Conservation (phyloP, 169 alveolate genomes). For the Cryptosporidium ryanae region DNA sequence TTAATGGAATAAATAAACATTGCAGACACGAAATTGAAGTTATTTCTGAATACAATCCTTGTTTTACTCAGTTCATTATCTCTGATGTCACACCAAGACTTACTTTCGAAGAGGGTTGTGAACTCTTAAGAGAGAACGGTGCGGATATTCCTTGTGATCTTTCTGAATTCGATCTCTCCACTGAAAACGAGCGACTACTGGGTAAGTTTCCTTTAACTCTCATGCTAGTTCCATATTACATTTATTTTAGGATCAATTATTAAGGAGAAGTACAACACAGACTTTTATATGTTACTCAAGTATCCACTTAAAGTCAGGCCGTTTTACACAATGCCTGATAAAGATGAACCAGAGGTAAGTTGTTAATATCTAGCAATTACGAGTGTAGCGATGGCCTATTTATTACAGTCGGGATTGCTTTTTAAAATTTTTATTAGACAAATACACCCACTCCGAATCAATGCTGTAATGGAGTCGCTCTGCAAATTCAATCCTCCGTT, state of each 20-base stretch:
- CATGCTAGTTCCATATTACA: not conserved
- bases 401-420: too few relatives aligned
- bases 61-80: constrained; percentile 85
- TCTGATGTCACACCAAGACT: constrained; percentile 83
- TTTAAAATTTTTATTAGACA: too few relatives aligned
- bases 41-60: constrained; percentile 87
- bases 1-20: constrained; percentile 86
- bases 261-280: constrained; percentile 94
- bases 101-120: constrained; percentile 89
- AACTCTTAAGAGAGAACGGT: constrained; percentile 89
- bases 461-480: too few relatives aligned
- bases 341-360: constrained; percentile 89
- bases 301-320: constrained; percentile 98
- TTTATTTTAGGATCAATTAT: constrained; percentile 87
- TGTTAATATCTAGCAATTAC: not conserved
- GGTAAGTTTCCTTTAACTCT: constrained; percentile 80
- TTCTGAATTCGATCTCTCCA: constrained; percentile 88
- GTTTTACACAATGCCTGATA: constrained; percentile 98
- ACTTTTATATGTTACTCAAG: constrained; percentile 95
- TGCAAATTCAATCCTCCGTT: too few relatives aligned
- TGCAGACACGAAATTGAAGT: constrained; percentile 87
- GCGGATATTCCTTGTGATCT: constrained; percentile 85
- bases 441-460: too few relatives aligned
- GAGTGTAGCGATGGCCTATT: too few relatives aligned
- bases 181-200: constrained; percentile 94